These are phyloP conservation scores for Lactifluus subvellereus DNA, from an alignment of 768 basidiomycete genomes.

Conservation along the genomic window DNA sequence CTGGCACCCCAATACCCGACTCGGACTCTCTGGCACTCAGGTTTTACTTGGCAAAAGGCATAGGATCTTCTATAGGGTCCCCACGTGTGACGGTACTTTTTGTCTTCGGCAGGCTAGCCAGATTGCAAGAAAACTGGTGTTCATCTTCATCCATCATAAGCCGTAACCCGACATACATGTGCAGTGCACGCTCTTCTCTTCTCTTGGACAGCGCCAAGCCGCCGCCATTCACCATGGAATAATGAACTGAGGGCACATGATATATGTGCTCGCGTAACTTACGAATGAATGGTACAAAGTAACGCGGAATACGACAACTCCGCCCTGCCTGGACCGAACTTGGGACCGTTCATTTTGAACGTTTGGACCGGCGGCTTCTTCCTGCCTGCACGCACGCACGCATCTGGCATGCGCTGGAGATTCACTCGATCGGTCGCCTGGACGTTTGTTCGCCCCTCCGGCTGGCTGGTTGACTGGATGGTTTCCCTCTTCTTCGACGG, in stretches of 20 bases:
- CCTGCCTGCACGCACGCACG: neutral
- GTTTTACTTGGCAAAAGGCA: too few species aligned
- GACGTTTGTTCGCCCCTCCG: neutral
- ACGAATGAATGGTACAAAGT: neutral
- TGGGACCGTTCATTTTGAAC: neutral
- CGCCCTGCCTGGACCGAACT: neutral
- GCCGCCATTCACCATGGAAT: neutral
- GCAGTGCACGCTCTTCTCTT: neutral
- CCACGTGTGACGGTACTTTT: too few species aligned
- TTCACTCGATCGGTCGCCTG: neutral
- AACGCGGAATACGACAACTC: neutral
- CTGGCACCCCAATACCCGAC: too few species aligned
- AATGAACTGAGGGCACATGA: neutral
- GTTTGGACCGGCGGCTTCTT: too few species aligned
- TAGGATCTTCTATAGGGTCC: too few species aligned
- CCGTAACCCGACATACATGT: neutral
- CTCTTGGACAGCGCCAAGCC: slow-evolving; percentile 2
- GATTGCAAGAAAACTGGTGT: too few species aligned
- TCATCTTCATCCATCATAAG: too few species aligned
- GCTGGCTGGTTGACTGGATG: neutral
- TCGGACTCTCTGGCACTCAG: too few species aligned
- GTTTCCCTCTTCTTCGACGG: neutral
- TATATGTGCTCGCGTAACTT: too few species aligned
- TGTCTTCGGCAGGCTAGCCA: too few species aligned
- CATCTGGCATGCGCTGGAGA: neutral